Evolutionary conservation across 129 eudicot genomes (phyloP).

Genomic region (Ambrosia artemisiifolia): DNA sequence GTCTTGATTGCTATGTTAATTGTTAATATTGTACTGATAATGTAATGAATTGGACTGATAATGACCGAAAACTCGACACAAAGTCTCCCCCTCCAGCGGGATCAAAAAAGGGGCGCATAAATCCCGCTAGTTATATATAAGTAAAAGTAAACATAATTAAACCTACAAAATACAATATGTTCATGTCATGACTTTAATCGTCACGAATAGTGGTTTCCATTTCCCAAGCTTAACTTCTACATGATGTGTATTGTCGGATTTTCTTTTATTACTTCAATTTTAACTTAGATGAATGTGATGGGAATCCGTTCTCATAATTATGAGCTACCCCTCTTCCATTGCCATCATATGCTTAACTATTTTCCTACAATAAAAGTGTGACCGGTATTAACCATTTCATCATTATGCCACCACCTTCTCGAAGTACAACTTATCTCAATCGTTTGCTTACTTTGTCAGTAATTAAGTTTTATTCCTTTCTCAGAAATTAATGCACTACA

Average conservation of each 20-base stretch:
- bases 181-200: background rate
- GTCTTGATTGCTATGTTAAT: no score
- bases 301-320: background rate
- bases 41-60: no score
- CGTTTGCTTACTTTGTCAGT: background rate
- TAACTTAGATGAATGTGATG: background rate
- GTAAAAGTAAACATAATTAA: no score
- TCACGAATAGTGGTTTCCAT: background rate
- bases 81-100: no score
- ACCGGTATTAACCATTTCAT: background rate
- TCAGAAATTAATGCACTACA: no score
- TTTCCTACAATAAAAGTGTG: background rate
- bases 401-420: background rate
- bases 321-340: background rate
- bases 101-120: no score
- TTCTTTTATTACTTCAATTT: no score
- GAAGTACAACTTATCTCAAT: background rate
- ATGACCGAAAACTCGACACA: no score
- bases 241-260: background rate
- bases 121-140: no score
- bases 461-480: no score
- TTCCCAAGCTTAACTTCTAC: background rate
- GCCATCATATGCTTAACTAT: background rate
- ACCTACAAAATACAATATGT: no score
- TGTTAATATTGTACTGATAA: no score